A percentile compares a stretch with the other conserved stretches of the same genome.
Conservation (phyloP, 2,329 filamentous ascomycete species). For the Claviceps sp. region DNA sequence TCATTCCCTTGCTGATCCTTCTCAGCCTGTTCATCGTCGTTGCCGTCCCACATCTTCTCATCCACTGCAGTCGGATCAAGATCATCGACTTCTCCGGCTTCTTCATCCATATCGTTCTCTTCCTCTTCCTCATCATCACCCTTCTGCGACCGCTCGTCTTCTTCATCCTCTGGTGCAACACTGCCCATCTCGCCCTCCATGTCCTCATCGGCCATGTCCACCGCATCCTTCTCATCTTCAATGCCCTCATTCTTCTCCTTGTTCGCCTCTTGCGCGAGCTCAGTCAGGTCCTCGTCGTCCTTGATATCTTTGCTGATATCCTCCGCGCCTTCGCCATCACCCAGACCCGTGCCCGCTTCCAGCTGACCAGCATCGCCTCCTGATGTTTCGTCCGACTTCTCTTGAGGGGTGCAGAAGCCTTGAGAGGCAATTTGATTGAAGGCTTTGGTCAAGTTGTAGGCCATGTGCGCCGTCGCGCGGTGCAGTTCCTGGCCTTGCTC, state of each 20-base stretch:
- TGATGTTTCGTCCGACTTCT: conserved; percentile 59
- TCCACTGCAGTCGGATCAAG: conserved; percentile 82
- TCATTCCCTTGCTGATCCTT: conserved; percentile 70
- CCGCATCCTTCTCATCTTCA: conserved; percentile 69
- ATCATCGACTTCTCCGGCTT: conserved; percentile 82
- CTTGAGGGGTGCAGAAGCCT: conserved; percentile 83
- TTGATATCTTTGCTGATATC: conserved; percentile 97
- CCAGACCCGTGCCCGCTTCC: conserved; percentile 83
- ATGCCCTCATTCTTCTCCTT: conserved; percentile 52
- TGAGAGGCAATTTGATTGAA: conserved; percentile 70
- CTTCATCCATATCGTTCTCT: conserved; percentile 72
- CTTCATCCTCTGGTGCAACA: conserved; percentile 47
- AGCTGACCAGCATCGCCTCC: conserved; percentile 63
- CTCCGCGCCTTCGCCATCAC: conserved; percentile 87
- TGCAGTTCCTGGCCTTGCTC: conserved; percentile 51
- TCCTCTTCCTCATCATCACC: conserved; percentile 51
- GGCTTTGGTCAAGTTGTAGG: conserved; percentile 59
- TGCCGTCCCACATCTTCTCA: conserved; percentile 98
- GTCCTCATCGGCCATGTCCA: conserved; percentile 88
- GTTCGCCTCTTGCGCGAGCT: conserved; percentile 76
- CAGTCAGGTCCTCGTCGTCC: conserved; percentile 83
- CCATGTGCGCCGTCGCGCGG: conserved; percentile 56
- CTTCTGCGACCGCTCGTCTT: conserved; percentile 46
- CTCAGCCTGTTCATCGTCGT: conserved; percentile 63
- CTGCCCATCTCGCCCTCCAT: conserved; percentile 72